Evolutionary conservation across 345 rosid genomes (phyloP), one percentile per base, ranked within the genome.

Genomic region (Pugionium dolabratum): DNA sequence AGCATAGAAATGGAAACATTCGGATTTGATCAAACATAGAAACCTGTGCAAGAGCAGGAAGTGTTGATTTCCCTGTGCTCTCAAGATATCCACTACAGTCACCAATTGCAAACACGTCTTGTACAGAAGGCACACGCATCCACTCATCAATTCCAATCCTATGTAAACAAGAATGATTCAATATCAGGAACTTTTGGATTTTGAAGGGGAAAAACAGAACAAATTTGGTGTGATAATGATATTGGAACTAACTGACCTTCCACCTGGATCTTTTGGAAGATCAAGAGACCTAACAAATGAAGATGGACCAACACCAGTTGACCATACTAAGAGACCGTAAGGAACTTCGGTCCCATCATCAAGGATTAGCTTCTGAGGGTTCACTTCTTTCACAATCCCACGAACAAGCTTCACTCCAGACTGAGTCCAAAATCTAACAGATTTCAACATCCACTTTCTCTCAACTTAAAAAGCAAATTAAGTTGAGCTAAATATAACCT

Each of bases 31-130:
- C 18, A 18, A 18, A 18, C 18, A 18, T 18, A 18, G 18, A 18
- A 18, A 85, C 97, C 90, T 94, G 99, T 6, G 99, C 99, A 80
- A 94, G 79, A 67, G 99, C 99, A 8, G 99, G 99, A 67, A 94
- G 99, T 54, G 86, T 88, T 43, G 84, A 84, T 78, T 76, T 90
- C 34, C 96, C 97, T 42, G 99, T 94, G 74, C 78, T 81, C 62
- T 83, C 91, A n/a, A 90, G 82, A 80, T 86, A 94, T 18, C 99
- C 99, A 51, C 99, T 80, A 83, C 97, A 94, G 73, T 94, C 99
- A 55, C 99, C 99, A 62, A 94, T 86, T 5, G 97, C 83, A 71
- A 86, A 94, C 64, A 86, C 84, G 75, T 94, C 97, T 75, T 81
- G 70, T 73, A 73, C 75, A 4, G 90, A 76, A 53, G 97, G 95